phyloP scores from a whole-genome alignment of 1,284 basidiomycete species.

The Apiotrichum gracile region DNA sequence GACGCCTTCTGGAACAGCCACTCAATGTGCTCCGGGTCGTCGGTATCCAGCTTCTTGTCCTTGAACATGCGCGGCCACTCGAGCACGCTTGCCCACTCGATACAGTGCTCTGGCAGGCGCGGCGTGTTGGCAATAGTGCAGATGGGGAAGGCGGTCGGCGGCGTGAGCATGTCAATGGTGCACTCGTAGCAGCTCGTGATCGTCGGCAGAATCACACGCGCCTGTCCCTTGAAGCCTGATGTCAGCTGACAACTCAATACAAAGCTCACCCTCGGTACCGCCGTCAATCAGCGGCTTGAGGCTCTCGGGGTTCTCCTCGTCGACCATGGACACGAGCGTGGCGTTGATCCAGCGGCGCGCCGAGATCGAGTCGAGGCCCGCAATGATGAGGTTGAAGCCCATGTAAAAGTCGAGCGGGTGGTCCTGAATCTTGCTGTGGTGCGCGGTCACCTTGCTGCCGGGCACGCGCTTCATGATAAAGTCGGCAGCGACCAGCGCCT shows the following conservation, averaged over 20 bases:
- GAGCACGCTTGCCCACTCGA: conserved; percentile 99
- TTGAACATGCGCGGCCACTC: conserved; percentile 93
- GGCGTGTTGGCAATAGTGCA: conserved; percentile 99
- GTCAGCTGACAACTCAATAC: not conserved
- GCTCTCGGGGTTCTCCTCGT: conserved; percentile 82
- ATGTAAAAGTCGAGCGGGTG: conserved; percentile 93
- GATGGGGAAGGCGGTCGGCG: conserved; percentile 93
- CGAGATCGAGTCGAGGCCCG: conserved; percentile 95
- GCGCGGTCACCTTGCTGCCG: conserved; percentile 90
- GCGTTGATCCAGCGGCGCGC: conserved; percentile 99
- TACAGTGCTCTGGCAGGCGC: conserved; percentile 95
- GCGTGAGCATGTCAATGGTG: conserved; percentile 95
- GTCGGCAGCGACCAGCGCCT: conserved; percentile 88
- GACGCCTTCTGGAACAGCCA: conserved; percentile 84
- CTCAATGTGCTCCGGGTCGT: conserved; percentile 92
- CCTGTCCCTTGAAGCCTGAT: conserved; percentile 95
- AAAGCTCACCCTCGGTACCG: conserved; percentile 79
- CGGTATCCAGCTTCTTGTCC: conserved; percentile 91
- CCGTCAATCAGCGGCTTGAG: conserved; percentile 98
- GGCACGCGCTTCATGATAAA: conserved; percentile 93
- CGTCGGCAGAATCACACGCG: conserved; percentile 92
- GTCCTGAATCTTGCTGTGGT: conserved; percentile 97
- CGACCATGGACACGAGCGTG: conserved; percentile 89
- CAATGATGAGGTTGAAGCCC: conserved; percentile 94
- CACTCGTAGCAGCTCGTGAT: conserved; percentile 98